Evolutionary conservation across 2,329 filamentous ascomycete genomes (phyloP), one percentile per base, ranked within the genome.

Genomic region (Colletotrichum coccodes): DNA sequence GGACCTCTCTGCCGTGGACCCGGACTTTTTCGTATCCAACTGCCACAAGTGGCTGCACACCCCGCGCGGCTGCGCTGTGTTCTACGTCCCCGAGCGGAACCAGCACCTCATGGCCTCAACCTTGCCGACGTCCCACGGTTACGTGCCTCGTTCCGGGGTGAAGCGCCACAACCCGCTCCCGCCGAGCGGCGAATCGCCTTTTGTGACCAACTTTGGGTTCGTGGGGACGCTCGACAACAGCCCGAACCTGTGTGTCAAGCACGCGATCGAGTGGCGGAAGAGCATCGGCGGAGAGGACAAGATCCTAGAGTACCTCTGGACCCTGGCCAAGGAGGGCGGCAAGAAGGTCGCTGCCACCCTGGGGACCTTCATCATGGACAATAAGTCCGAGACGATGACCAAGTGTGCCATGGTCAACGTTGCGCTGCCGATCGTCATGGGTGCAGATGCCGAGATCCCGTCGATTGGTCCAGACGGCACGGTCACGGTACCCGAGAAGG

Each of bases 1-100:
- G 8, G 88, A 97, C 78, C 80, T 98, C 16, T 71, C 76, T 0
- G 78, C 80, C 4, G 81, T 94, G 3, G 88, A 94, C 71, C 91
- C 94, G 0, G 95, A 98, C 79, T 98, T 97, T 81, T 93, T 97
- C 75, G 87, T 95, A 16, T 91, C 87, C 63, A 98, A 98, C 78
- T 93, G 90, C 73, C 93, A 97, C 83, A 97, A 97, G 83, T 98
- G 95, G 95, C 89, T 98, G 8, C 91, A 89, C 75, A 88, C 89
- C 0, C 95, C 95, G 1, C 90, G 95, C 36, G 92, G 91, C 18
- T 94, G 92, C 76, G 94, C 94, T 3, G 83, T 96, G 4, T 88
- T 98, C 72, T 92, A 97, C 79, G 92, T 96, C 1, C 92, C 94
- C 0, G 68, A 84, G 21, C 86, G 91, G 26, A 94, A 97, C 78